phyloP scores from a whole-genome alignment of 768 basidiomycete genomes.

The Tremella mesenterica region DNA sequence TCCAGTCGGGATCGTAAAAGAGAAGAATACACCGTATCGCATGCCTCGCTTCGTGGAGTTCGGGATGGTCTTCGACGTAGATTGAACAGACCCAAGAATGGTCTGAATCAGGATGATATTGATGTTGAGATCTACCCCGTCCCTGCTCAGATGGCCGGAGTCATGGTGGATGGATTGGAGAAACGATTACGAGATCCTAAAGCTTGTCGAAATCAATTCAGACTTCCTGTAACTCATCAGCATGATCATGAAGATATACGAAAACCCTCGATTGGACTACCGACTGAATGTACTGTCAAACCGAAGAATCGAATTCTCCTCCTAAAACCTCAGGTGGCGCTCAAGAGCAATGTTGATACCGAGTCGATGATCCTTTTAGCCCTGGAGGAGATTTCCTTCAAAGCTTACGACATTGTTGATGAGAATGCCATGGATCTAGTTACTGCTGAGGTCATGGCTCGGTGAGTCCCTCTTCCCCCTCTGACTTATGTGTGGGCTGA shows the following conservation, averaged over 20 bases:
- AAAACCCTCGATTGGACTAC: constrained; percentile 26
- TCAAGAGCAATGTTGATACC: constrained; percentile 57
- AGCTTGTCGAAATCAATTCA: constrained; percentile 8
- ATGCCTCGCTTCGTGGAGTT: constrained; percentile 48
- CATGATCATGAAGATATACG: constrained; percentile 6
- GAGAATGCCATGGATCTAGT: constrained; percentile 70
- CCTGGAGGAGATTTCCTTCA: constrained; percentile 69
- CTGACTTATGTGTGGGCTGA: too few species aligned
- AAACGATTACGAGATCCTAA: constrained; percentile 3
- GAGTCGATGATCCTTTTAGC: constrained; percentile 61
- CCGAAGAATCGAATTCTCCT: constrained; percentile 69
- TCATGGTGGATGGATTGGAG: constrained; percentile 13
- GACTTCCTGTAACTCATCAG: constrained; percentile 4
- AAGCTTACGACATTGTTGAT: constrained; percentile 74
- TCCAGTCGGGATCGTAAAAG: constrained; percentile 66
- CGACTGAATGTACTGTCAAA: constrained; percentile 37
- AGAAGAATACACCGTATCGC: constrained; percentile 80
- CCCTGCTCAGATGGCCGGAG: constrained; percentile 6
- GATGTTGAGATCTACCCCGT: constrained; percentile 48
- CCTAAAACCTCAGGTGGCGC: constrained; percentile 79
- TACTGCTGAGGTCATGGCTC: constrained; percentile 73
- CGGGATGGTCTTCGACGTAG: constrained; percentile 9
- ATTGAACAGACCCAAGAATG: constrained; percentile 55
- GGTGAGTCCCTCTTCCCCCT: constrained; percentile 51
- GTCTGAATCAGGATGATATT: constrained; percentile 71